These are phyloP conservation scores for Sporothrix euskadiensis DNA, from an alignment of 2,329 filamentous ascomycete genomes.

Conservation along the genomic window DNA sequence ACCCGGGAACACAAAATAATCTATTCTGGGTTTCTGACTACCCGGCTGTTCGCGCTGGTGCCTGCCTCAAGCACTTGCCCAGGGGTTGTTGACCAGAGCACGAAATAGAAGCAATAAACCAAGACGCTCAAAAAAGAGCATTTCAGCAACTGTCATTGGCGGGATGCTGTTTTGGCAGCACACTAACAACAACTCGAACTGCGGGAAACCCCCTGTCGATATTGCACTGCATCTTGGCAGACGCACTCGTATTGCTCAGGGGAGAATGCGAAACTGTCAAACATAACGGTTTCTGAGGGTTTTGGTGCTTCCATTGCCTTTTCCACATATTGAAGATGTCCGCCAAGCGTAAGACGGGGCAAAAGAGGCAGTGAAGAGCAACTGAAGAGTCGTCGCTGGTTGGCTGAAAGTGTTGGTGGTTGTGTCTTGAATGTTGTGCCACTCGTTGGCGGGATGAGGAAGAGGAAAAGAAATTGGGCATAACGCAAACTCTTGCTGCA, in stretches of 20 bases:
- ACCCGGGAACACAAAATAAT: slow-evolving; percentile 10
- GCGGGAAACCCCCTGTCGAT: neutral
- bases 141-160: neutral
- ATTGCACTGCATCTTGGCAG: slow-evolving; percentile 13
- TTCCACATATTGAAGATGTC: neutral
- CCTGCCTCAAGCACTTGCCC: neutral
- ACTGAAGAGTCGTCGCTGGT: neutral
- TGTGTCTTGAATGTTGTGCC: neutral
- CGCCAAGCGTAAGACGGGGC: slow-evolving; percentile 14
- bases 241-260: slow-evolving; percentile 13
- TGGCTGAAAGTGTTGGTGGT: neutral
- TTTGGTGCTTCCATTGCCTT: neutral
- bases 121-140: neutral
- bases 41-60: neutral
- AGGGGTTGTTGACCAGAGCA: neutral
- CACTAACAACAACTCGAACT: neutral
- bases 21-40: neutral
- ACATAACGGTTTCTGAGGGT: neutral
- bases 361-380: neutral
- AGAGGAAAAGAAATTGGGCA: neutral
- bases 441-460: neutral
- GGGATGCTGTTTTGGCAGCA: neutral
- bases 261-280: slow-evolving; percentile 2
- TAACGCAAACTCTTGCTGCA: neutral
- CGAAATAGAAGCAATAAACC: neutral